Evolutionary conservation across 73 alveolate species (phyloP).

Genomic region (Tetrahymena elliotti): DNA sequence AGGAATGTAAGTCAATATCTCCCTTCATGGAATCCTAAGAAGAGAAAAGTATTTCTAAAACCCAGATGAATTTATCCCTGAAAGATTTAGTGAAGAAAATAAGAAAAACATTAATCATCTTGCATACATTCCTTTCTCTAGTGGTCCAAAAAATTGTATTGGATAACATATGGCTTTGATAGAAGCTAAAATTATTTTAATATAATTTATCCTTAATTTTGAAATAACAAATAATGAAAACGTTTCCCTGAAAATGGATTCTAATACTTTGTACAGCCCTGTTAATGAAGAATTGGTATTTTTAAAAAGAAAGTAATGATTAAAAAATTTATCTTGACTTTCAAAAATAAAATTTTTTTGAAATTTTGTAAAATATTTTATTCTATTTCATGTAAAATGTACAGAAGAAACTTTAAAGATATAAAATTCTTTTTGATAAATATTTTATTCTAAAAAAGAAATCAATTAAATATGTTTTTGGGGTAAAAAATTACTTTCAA

Average conservation of each 20-base stretch:
- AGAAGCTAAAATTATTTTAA: slow-evolving; percentile 19
- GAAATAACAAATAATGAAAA: neutral
- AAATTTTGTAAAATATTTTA: too few relatives aligned
- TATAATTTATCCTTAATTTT: neutral
- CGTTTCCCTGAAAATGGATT: slow-evolving; percentile 15
- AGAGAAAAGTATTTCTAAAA: slow-evolving; percentile 7
- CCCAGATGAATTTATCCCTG: slow-evolving; percentile 2
- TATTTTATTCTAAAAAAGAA: too few relatives aligned
- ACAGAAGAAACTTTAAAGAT: too few relatives aligned
- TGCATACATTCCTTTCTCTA: slow-evolving; percentile 16
- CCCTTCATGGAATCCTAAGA: neutral
- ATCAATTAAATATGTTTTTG: too few relatives aligned
- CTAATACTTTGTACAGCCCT: slow-evolving; percentile 37
- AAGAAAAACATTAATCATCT: slow-evolving; percentile 21
- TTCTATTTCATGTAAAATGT: too few relatives aligned
- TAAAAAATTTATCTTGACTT: slow-evolving; percentile 2
- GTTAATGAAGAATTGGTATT: slow-evolving; percentile 24
- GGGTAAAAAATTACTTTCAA: too few relatives aligned
- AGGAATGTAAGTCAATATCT: slow-evolving; percentile 27
- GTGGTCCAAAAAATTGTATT: slow-evolving; percentile 35
- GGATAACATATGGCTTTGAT: slow-evolving; percentile 44
- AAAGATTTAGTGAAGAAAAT: slow-evolving; percentile 10
- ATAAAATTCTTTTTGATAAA: too few relatives aligned
- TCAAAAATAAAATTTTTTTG: too few relatives aligned
- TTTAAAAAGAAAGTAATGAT: slow-evolving; percentile 22